A percentile compares a stretch with the other conserved stretches of the same genome.
These are phyloP conservation scores for Zymoseptoria brevis DNA, from an alignment of 2,329 filamentous ascomycete species.

Conservation along the genomic window DNA sequence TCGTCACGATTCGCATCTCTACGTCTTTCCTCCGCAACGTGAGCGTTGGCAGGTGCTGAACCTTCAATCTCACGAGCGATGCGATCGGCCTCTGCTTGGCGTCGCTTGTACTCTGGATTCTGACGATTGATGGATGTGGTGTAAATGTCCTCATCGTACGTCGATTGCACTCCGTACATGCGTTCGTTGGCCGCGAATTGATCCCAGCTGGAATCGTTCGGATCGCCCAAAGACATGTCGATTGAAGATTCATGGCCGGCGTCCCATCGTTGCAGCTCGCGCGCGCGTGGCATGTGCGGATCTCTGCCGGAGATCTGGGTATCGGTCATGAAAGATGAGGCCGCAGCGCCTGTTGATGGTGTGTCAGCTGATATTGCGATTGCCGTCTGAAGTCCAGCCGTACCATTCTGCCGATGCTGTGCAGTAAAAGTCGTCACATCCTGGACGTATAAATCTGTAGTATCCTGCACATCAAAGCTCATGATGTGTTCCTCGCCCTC, in stretches of 20 bases:
- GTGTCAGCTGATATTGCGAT: background rate
- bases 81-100: slow-evolving; percentile 68
- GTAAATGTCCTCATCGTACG: slow-evolving; percentile 91
- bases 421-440: slow-evolving; percentile 47
- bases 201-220: slow-evolving; percentile 58
- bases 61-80: slow-evolving; percentile 86
- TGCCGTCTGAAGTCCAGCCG: slow-evolving; percentile 9
- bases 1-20: slow-evolving; percentile 58
- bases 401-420: slow-evolving; percentile 51
- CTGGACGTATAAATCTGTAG: slow-evolving; percentile 48
- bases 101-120: slow-evolving; percentile 72
- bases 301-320: slow-evolving; percentile 74
- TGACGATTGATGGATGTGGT: slow-evolving; percentile 82
- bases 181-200: slow-evolving; percentile 88
- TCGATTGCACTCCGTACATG: slow-evolving; percentile 78
- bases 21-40: slow-evolving; percentile 78
- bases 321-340: slow-evolving; percentile 73
- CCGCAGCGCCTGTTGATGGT: slow-evolving; percentile 20
- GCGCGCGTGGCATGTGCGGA: slow-evolving; percentile 52
- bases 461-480: slow-evolving; percentile 55
- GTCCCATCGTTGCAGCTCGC: slow-evolving; percentile 74
- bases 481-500: slow-evolving; percentile 45
- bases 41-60: slow-evolving; percentile 63
- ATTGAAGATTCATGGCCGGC: slow-evolving; percentile 46
- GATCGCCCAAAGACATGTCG: slow-evolving; percentile 57